Base-by-base conservation (phyloP, 139 green algal species). In the Chlorella sp. region DNA sequence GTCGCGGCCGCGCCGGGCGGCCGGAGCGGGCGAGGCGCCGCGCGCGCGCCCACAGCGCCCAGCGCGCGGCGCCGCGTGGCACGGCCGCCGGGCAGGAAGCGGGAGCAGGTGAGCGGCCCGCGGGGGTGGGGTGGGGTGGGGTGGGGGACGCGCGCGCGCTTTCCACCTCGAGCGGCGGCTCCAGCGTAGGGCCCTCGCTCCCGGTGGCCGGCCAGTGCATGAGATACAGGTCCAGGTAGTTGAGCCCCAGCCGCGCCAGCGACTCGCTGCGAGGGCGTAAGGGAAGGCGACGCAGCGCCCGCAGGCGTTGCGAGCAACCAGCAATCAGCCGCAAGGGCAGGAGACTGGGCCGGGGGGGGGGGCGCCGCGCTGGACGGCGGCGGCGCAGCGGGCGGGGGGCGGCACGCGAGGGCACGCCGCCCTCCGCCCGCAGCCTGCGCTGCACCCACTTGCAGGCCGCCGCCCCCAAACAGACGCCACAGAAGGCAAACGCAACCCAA, bases 171-270 rank as follows among this genome's bases (percentile, higher is more conserved):
- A 80, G 73, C 2, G 84, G 55, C 0, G 92, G 92, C 9, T 79
- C 51, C 8, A 96, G 76, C 11, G 38, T 21, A 7, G 84, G 77
- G 25, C 90, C 91, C 1, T 64, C 60, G 55, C 82, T 85, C 25
- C 82, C 84, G 0, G 77, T 91, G 14, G 87, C 67, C 0, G 92
- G 90, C 89, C 82, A 85, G 77, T 87, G 84, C n/a, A 87, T 79
- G 14, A 98, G 87, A 79, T 95, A 98, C 4, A 97, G 80, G 77
- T 97, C 94, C 9, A 98, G 81, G 67, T 97, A 94, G 42, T 90
- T 74, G 17, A 97, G 62, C 55, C 90, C 82, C 33, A 98, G 85
- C 74, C 94, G 86, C 38, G 76, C 59, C 51, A 98, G 83, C 8
- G 77, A 89, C 51, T 83, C 55, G n/a, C 69, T 40, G 36, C 53